A percentile compares a stretch with the other conserved stretches of the same genome.
phyloP scores from a whole-genome alignment of 257 asterid species.

The Solanum corneliomulleri region DNA sequence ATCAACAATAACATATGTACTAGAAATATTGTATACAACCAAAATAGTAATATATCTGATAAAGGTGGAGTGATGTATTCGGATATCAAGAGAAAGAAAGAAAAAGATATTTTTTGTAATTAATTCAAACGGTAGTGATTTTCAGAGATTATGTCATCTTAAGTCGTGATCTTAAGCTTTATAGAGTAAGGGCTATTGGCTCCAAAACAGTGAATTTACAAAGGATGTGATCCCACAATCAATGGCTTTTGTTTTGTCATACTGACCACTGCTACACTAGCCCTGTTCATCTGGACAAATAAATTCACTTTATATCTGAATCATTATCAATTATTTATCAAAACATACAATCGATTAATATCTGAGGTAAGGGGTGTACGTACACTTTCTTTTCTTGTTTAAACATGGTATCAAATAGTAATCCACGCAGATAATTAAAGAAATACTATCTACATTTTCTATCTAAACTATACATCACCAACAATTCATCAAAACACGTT shows the following conservation, averaged over 20 bases:
- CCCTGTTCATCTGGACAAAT: neutral
- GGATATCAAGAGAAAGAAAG: too few relatives aligned
- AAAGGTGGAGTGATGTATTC: too few relatives aligned
- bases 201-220: neutral
- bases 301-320: too few relatives aligned
- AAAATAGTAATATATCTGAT: too few relatives aligned
- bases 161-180: neutral
- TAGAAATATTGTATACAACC: too few relatives aligned
- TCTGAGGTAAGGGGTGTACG: neutral
- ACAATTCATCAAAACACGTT: neutral
- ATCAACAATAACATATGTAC: too few relatives aligned
- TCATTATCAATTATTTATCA: too few relatives aligned
- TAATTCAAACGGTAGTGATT: too few relatives aligned
- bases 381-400: neutral
- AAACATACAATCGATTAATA: neutral
- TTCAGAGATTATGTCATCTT: too few relatives aligned
- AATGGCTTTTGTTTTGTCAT: neutral
- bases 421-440: too few relatives aligned
- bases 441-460: neutral
- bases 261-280: neutral
- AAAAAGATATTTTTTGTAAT: too few relatives aligned
- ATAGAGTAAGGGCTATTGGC: neutral
- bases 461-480: neutral
- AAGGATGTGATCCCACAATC: neutral
- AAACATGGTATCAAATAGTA: neutral